Conservation (phyloP, 495 filamentous ascomycete species). For the Hypoxylon lenormandii region DNA sequence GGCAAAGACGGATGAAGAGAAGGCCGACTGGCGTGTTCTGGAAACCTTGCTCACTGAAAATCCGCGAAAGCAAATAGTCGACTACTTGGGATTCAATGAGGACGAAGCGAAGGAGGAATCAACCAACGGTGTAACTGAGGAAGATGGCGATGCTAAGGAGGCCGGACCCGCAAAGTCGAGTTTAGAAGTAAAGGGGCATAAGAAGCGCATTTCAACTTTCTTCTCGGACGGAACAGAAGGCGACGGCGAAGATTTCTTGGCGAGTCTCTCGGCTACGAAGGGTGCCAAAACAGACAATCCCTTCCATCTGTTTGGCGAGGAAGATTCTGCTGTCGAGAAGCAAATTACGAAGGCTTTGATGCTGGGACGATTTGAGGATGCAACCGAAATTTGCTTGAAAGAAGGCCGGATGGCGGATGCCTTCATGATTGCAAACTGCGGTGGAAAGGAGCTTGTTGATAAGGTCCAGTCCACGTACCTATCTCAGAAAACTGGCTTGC, state of each 20-base stretch:
- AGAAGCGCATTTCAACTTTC: slow-evolving; percentile 79
- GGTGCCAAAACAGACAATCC: slow-evolving; percentile 66
- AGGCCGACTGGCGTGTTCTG: slow-evolving; percentile 93
- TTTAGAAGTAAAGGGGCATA: slow-evolving; percentile 54
- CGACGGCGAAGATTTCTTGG: slow-evolving; percentile 86
- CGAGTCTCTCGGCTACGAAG: slow-evolving; percentile 69
- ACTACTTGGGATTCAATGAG: slow-evolving; percentile 86
- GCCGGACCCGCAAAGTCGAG: slow-evolving; percentile 59
- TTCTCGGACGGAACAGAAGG: slow-evolving; percentile 79
- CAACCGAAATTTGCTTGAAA: slow-evolving; percentile 85
- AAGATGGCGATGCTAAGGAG: slow-evolving; percentile 52
- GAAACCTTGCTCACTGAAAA: slow-evolving; percentile 85
- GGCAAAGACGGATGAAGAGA: slow-evolving; percentile 87
- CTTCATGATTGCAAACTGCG: slow-evolving; percentile 97
- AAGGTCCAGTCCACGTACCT: slow-evolving; percentile 95
- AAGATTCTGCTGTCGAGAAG: slow-evolving; percentile 83
- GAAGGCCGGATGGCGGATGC: slow-evolving; percentile 93
- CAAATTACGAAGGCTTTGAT: slow-evolving; percentile 87
- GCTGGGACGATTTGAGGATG: slow-evolving; percentile 89
- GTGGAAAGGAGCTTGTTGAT: slow-evolving; percentile 90
- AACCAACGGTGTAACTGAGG: slow-evolving; percentile 61
- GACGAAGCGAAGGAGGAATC: slow-evolving; percentile 66
- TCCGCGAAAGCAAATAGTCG: slow-evolving; percentile 80
- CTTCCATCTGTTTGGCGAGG: slow-evolving; percentile 77
- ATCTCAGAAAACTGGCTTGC: slow-evolving; percentile 78